These are phyloP conservation scores for Acacia acuminata DNA, from an alignment of 306 rosid genomes.

Conservation along the genomic window DNA sequence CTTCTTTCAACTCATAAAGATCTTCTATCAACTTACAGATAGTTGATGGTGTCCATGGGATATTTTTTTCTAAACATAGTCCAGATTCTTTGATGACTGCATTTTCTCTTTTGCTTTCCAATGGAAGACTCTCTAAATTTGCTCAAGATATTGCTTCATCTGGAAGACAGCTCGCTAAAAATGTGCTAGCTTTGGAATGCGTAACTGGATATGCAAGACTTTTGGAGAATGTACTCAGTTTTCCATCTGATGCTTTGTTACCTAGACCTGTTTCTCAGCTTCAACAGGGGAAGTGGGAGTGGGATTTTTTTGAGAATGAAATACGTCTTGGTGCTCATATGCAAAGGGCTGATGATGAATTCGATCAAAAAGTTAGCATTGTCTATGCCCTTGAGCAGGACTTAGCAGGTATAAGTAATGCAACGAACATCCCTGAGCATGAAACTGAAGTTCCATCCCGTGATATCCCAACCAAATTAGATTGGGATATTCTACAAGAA, in stretches of 20 bases:
- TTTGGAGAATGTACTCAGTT: constrained; percentile 82
- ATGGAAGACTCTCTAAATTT: constrained; percentile 84
- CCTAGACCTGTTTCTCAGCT: constrained; percentile 81
- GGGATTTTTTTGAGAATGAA: constrained; percentile 69
- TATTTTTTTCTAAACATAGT: constrained; percentile 68
- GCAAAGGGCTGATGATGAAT: constrained; percentile 36
- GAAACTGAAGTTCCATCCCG: constrained; percentile 47
- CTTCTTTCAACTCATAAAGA: constrained; percentile 25
- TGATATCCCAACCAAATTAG: constrained; percentile 58
- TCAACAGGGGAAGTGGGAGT: constrained; percentile 72
- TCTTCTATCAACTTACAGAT: constrained; percentile 50
- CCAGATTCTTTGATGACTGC: constrained; percentile 80
- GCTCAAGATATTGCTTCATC: constrained; percentile 75
- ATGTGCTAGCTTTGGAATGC: constrained; percentile 84
- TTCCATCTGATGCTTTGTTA: constrained; percentile 75
- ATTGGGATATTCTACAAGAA: constrained; percentile 74
- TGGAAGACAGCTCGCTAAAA: constrained; percentile 80
- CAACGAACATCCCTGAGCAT: constrained; percentile 45
- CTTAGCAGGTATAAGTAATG: constrained; percentile 45
- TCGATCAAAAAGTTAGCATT: constrained; percentile 41
- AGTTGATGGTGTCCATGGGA: constrained; percentile 74
- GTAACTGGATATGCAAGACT: constrained; percentile 77
- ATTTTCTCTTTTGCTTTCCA: constrained; percentile 78
- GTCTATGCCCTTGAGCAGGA: constrained; percentile 70
- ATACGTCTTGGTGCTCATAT: constrained; percentile 33